Evolutionary conservation across 2,329 filamentous ascomycete species (phyloP), one percentile per base, ranked within the genome.

Genomic region (Leptographium wingfieldii): DNA sequence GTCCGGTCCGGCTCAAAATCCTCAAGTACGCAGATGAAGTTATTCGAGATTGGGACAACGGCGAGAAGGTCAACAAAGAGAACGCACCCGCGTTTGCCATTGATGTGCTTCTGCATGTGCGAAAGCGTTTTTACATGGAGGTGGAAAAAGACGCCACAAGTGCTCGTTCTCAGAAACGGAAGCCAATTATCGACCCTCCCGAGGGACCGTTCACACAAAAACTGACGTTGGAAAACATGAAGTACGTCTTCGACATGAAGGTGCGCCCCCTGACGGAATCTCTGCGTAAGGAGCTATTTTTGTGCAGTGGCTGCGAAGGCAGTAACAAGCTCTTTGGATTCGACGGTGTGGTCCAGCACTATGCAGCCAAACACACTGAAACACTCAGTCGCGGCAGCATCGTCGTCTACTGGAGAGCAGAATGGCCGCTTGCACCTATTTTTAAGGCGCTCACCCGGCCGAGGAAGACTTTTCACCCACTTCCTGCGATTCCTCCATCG

Each of bases 161-260:
- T 16, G 71, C 76, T 29, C 71, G 71, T 12, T 75, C 75, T 48
- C 74, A 77, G 58, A 77, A 80, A 40, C 73, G 71, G 63, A 64
- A 74, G 59, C 74, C 76, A 5, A 66, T 70, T 33, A 59, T 69
- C 11, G 81, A 86, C 63, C 76, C 78, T 9, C 73, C 74, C 2
- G 73, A 79, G 63, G 80, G 77, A 0, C 76, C 81, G 7, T 80
- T 77, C 65, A 82, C 78, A 31, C 78, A 82, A 68, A 85, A 79
- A 67, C 75, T 92, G 58, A 87, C 85, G 1, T 73, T 94, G 65
- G 88, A 92, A 68, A 90, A 92, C 67, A 91, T 94, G 88, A 92
- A 88, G 71, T 92, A 86, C 83, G 76, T 92, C 35, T 92, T 88
- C 69, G 88, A 92, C 67, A 82, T 81, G 65, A 91, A 90, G 69